Percentiles rank a stretch among this genome's conserved stretches.
Evolutionary conservation across 1,139 yeast species (phyloP).

Genomic region (Suhomyces bolitotheri): DNA sequence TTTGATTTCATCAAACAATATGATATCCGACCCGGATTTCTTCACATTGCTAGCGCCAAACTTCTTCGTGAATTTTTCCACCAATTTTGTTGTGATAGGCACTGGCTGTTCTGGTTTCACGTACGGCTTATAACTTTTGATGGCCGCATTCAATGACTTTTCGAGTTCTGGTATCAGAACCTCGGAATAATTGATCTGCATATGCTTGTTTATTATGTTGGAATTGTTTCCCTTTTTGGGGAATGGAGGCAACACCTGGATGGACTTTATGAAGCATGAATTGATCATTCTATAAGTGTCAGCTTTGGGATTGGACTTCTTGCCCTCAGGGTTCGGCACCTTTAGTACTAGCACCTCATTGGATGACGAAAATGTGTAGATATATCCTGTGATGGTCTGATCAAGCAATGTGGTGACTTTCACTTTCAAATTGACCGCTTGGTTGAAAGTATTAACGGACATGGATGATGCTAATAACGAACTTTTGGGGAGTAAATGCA

Average conservation of each 20-base stretch:
- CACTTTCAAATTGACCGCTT: constrained; percentile 48
- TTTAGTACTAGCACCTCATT: constrained; percentile 27
- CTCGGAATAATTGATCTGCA: constrained; percentile 10
- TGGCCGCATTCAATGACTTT: constrained; percentile 16
- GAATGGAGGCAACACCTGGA: constrained; percentile 40
- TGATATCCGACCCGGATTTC: constrained; percentile 27
- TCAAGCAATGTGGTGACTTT: constrained; percentile 62
- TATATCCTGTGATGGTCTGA: constrained; percentile 55
- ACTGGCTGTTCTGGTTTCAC: constrained; percentile 2
- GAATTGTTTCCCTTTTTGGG: constrained; percentile 20
- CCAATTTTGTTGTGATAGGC: constrained; percentile 19
- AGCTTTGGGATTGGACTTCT: constrained; percentile 15
- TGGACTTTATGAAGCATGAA: constrained; percentile 56
- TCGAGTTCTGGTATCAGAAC: constrained; percentile 23
- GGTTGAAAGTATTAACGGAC: constrained; percentile 35
- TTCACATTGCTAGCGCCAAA: constrained; percentile 29
- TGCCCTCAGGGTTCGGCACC: constrained; percentile 22
- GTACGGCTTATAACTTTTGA: constrained; percentile 15
- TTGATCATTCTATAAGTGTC: constrained; percentile 55
- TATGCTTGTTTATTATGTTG: constrained; percentile 9
- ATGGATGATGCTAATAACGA: constrained; percentile 1
- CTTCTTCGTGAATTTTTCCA: constrained; percentile 21
- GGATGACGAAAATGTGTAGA: constrained; percentile 54
- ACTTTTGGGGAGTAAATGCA: constrained; percentile 1
- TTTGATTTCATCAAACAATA: constrained; percentile 28